A percentile compares a stretch with the other conserved stretches of the same genome.
These are phyloP conservation scores for Exophiala aquamarina DNA, from an alignment of 2,329 filamentous ascomycete genomes.

Conservation along the genomic window DNA sequence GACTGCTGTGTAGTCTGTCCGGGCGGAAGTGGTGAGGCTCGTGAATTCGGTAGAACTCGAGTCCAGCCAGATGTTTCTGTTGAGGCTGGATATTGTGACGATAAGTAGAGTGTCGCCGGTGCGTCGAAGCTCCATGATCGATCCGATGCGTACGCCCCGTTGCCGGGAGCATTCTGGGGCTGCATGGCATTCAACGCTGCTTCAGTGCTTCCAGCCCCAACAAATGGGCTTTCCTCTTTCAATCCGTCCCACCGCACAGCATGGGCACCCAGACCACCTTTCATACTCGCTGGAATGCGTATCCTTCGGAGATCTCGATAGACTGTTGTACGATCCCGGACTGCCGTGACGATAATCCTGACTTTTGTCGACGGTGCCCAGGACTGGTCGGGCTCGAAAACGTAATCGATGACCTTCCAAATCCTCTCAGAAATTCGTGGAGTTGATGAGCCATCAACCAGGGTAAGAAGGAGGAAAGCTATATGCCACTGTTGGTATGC, in stretches of 20 bases:
- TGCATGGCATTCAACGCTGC: not conserved
- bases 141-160: slow-evolving; percentile 5
- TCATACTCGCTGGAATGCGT: slow-evolving; percentile 30
- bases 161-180: not conserved
- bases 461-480: slow-evolving; percentile 66
- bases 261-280: slow-evolving; percentile 4
- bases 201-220: not conserved
- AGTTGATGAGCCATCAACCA: slow-evolving; percentile 62
- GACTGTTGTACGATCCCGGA: slow-evolving; percentile 47
- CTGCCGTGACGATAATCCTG: slow-evolving; percentile 60
- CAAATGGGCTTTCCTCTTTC: too few relatives aligned
- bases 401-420: slow-evolving; percentile 70
- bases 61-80: not conserved
- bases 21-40: not conserved
- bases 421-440: slow-evolving; percentile 63
- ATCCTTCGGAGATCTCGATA: slow-evolving; percentile 33
- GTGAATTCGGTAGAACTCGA: not conserved
- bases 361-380: slow-evolving; percentile 59
- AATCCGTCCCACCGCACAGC: too few relatives aligned
- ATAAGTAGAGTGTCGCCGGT: slow-evolving; percentile 21
- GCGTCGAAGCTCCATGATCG: slow-evolving; percentile 25
- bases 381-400: slow-evolving; percentile 61
- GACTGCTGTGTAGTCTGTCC: not conserved
- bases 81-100: too few relatives aligned
- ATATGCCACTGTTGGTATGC: slow-evolving; percentile 73